Evolutionary conservation across 345 rosid genomes (phyloP).

Genomic region (Theobroma cacao): DNA sequence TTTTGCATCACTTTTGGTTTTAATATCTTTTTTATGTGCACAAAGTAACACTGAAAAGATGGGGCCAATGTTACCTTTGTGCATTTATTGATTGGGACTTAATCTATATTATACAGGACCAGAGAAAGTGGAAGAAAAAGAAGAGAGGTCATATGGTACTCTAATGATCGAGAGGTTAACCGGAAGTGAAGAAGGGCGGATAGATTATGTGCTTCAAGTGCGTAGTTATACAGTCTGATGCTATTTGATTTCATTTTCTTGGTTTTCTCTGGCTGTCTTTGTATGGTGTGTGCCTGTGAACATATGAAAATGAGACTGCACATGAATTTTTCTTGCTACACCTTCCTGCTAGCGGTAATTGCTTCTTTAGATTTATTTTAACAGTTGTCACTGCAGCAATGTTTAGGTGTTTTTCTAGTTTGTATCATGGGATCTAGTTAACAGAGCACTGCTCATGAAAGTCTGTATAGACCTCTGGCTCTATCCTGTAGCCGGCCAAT

Average conservation of each 20-base stretch:
- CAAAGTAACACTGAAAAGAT: background rate
- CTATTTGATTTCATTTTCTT: background rate
- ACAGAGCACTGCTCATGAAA: background rate
- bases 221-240: slow-evolving; percentile 16
- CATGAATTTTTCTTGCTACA: background rate
- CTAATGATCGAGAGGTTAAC: slow-evolving; percentile 81
- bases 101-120: slow-evolving; percentile 32
- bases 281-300: background rate
- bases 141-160: slow-evolving; percentile 74
- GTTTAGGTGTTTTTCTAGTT: background rate
- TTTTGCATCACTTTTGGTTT: background rate
- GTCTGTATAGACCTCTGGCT: background rate
- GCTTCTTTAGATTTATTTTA: background rate
- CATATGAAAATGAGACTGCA: background rate
- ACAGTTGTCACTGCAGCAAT: background rate
- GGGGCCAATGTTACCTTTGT: background rate
- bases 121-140: slow-evolving; percentile 42
- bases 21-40: background rate
- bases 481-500: background rate
- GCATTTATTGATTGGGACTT: background rate
- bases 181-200: slow-evolving; percentile 76
- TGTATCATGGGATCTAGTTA: background rate
- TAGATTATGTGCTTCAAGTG: slow-evolving; percentile 94
- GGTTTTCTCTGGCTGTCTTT: background rate
- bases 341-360: background rate